These are phyloP conservation scores for Penicillium malachiteum DNA, from an alignment of 495 filamentous ascomycete genomes.

Conservation along the genomic window DNA sequence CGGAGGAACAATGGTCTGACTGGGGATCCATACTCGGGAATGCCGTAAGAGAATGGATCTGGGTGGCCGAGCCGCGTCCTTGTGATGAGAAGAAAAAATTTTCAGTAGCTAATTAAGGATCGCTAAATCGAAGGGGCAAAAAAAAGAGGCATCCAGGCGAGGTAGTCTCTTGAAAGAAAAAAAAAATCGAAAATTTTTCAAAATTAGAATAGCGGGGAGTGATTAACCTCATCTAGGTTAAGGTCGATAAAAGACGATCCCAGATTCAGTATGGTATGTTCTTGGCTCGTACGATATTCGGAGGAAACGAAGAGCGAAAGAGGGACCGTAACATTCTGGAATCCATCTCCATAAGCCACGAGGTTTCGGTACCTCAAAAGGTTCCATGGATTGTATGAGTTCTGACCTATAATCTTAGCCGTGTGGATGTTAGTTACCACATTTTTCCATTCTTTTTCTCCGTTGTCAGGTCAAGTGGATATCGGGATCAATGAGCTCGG, in stretches of 20 bases:
- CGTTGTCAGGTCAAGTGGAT: neutral
- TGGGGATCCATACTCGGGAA: neutral
- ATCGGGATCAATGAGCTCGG: neutral
- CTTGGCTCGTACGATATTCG: neutral
- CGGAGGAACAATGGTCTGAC: neutral
- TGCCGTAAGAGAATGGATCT: neutral
- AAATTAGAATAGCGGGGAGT: conserved; percentile 1
- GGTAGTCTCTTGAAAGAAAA: neutral
- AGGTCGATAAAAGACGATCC: neutral
- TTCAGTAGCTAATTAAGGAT: neutral
- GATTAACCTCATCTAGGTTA: conserved; percentile 1
- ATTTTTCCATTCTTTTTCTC: neutral
- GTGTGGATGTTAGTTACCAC: neutral
- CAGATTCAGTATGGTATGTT: conserved; percentile 4
- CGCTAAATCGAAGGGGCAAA: no score
- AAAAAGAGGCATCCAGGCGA: neutral
- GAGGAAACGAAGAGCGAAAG: neutral
- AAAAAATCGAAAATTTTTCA: neutral
- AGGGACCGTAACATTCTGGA: conserved; percentile 10
- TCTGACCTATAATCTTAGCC: conserved; percentile 4
- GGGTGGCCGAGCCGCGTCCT: neutral
- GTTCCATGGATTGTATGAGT: conserved; percentile 2
- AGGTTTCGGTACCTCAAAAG: neutral
- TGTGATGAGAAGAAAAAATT: conserved; percentile 1
- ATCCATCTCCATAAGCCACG: conserved; percentile 7